Evolutionary conservation across 495 filamentous ascomycete genomes (phyloP), one percentile per base, ranked within the genome.

Genomic region (Penicillium canariense): DNA sequence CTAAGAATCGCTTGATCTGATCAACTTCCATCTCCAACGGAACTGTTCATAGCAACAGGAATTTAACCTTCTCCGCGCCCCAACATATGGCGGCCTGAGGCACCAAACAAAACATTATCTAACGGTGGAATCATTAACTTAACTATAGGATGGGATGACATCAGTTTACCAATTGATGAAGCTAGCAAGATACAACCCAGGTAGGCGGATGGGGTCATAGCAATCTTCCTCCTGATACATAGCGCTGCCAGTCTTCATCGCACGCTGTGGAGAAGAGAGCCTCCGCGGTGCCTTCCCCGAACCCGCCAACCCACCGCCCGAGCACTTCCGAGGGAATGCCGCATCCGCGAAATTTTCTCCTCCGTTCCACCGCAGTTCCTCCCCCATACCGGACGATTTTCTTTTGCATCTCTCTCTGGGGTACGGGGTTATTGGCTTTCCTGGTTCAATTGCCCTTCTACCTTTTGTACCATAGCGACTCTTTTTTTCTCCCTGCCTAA

Each of bases 301-400:
- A 9, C 9, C 14, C 31, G 1, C n/a, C n/a, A 46, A 64, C 60
- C 61, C 57, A 67, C 63, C 69, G 65, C 71, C 73, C 74, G 74
- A 77, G 66, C 69, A 64, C 65, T 72, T 71, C 74, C 74, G 74
- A 75, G 67, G 68, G 64, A 68, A 66, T 69, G 60, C 72, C 70
- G 72, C 62, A 62, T 61, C 70, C 65, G 68, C 66, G 67, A 73
- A 74, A 73, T 73, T 76, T 76, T 76, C 69, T 71, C 68, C 69
- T 60, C 61, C 60, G 53, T 59, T 66, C 62, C 56, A 64, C 58
- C 59, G 48, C 52, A 53, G 53, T 56, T 64, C 60, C 54, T 55
- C 58, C 50, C 26, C 53, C 48, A 55, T 48, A 50, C 35, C 48
- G 28, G 49, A 60, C 60, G 51, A 66, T 66, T 63, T 61, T 56